These are phyloP conservation scores for Aspergillus fructus DNA, from an alignment of 2,329 filamentous ascomycete genomes.

Conservation along the genomic window DNA sequence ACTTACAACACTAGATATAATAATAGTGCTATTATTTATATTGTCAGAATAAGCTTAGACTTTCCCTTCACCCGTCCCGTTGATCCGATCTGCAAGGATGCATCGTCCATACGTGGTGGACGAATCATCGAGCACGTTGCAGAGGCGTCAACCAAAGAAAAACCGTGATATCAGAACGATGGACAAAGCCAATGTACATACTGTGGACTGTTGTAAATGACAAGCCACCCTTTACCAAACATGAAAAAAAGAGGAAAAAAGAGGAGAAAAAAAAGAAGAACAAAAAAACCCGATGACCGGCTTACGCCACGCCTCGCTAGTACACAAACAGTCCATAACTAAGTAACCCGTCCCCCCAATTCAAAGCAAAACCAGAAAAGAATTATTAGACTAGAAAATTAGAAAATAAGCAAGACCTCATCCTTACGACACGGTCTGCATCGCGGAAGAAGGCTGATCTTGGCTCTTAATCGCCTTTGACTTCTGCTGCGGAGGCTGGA, in stretches of 20 bases:
- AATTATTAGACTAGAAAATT: neutral
- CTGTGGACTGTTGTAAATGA: neutral
- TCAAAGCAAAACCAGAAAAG: neutral
- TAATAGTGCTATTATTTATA: neutral
- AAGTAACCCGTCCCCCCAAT: conserved; percentile 12
- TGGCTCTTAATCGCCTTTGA: conserved; percentile 24
- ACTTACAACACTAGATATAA: neutral
- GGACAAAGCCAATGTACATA: neutral
- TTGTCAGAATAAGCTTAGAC: conserved; percentile 7
- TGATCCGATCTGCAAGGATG: conserved; percentile 17
- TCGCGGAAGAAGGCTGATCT: conserved; percentile 23
- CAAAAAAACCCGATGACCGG: neutral
- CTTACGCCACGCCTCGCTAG: conserved; percentile 23
- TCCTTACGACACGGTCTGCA: conserved; percentile 33
- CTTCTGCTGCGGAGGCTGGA: conserved; percentile 30
- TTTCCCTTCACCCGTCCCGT: conserved; percentile 24
- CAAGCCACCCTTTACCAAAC: neutral
- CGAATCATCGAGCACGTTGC: conserved; percentile 1
- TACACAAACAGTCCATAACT: conserved; percentile 11
- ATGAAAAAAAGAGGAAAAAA: neutral
- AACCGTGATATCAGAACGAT: neutral
- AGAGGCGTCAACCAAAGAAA: neutral
- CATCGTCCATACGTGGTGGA: neutral
- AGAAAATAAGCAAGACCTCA: neutral
- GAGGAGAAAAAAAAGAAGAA: neutral